Evolutionary conservation across 2,329 filamentous ascomycete genomes (phyloP).

Genomic region (Coniella vitis): DNA sequence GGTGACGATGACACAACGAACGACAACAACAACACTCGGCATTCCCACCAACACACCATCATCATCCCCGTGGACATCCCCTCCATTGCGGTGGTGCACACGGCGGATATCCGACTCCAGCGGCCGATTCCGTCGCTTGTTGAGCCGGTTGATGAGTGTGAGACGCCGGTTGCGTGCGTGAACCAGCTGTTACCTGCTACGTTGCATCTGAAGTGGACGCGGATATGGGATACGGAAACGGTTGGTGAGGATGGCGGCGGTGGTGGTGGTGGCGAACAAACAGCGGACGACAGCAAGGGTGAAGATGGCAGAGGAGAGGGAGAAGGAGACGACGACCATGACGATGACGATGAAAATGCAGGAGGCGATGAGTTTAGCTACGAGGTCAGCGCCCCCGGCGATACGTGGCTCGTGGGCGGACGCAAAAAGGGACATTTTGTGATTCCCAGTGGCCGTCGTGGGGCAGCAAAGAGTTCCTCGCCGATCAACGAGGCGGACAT

Average conservation of each 20-base stretch:
- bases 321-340: too few relatives aligned
- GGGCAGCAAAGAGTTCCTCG: constrained; percentile 27
- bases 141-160: constrained; percentile 19
- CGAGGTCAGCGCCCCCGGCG: constrained; percentile 67
- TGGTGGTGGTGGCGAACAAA: constrained; percentile 17
- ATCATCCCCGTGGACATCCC: constrained; percentile 88
- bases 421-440: constrained; percentile 72
- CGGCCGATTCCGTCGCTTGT: constrained; percentile 25
- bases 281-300: too few relatives aligned
- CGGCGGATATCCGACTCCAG: constrained; percentile 58
- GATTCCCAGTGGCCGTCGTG: constrained; percentile 36
- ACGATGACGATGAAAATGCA: constrained; percentile 1
- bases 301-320: too few relatives aligned
- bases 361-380: constrained; percentile 61
- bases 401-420: constrained; percentile 81
- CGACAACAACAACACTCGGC: constrained; percentile 1
- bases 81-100: constrained; percentile 74
- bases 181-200: constrained; percentile 61
- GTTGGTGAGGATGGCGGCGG: constrained; percentile 25
- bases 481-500: constrained; percentile 50
- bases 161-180: constrained; percentile 43
- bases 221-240: constrained; percentile 50
- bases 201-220: constrained; percentile 56
- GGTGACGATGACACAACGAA: too few relatives aligned
- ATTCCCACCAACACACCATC: constrained; percentile 53